These are phyloP conservation scores for Pleoardoris graminearum DNA, from an alignment of 2,329 filamentous ascomycete genomes.

Conservation along the genomic window DNA sequence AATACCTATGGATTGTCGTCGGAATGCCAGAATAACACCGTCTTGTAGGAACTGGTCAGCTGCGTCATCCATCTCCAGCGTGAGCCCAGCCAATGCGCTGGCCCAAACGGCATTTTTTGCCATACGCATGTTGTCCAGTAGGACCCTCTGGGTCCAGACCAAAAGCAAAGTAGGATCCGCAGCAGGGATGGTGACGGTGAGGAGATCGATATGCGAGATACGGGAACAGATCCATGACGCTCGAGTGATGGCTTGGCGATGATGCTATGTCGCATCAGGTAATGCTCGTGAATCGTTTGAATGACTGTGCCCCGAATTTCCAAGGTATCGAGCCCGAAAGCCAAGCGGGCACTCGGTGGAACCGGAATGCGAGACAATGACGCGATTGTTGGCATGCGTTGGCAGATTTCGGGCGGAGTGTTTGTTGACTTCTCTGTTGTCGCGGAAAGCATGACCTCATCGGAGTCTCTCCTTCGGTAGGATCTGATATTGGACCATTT, in stretches of 20 bases:
- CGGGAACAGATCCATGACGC: background rate
- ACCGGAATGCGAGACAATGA: background rate
- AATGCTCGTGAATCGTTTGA: background rate
- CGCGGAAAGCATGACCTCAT: background rate
- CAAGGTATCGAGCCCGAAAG: background rate
- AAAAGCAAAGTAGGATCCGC: background rate
- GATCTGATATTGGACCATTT: too few species aligned
- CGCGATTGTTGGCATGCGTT: background rate
- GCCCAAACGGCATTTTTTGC: background rate
- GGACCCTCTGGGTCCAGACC: background rate
- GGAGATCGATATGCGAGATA: background rate
- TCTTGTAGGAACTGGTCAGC: too few species aligned
- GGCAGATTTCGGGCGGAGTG: background rate
- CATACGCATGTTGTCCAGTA: background rate
- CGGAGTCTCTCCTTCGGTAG: background rate
- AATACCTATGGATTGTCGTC: conserved; percentile 2
- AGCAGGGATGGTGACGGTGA: background rate
- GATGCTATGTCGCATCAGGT: background rate
- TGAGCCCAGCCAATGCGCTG: background rate
- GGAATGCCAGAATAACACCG: background rate
- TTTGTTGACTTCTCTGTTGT: background rate
- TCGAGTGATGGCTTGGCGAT: background rate
- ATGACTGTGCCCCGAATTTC: background rate
- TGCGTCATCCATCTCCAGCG: conserved; percentile 1
- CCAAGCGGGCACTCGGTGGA: background rate